phyloP scores from a whole-genome alignment of 768 basidiomycete genomes.

The Russula ochroleuca region DNA sequence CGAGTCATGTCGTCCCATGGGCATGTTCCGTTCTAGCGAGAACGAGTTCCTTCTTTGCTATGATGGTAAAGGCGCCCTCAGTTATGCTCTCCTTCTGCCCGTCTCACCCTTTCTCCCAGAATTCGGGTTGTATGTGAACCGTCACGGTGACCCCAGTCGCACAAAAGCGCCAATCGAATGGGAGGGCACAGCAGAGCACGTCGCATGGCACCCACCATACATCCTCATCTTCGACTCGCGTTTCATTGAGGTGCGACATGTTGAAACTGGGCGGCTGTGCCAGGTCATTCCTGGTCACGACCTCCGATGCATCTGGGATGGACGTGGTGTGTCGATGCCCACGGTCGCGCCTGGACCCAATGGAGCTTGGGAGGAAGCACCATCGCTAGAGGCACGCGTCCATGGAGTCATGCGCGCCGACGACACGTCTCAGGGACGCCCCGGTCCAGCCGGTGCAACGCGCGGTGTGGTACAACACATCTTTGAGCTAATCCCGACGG shows the following conservation, averaged over 20 bases:
- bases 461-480: slow-evolving; percentile 62
- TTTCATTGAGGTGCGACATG: slow-evolving; percentile 87
- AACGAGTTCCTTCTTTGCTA: slow-evolving; percentile 89
- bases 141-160: slow-evolving; percentile 84
- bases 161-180: slow-evolving; percentile 75
- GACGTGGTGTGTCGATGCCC: slow-evolving; percentile 45
- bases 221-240: slow-evolving; percentile 82
- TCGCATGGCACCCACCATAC: slow-evolving; percentile 86
- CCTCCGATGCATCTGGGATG: slow-evolving; percentile 88
- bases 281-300: slow-evolving; percentile 82
- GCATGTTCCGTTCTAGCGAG: slow-evolving; percentile 85
- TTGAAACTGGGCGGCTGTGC: slow-evolving; percentile 70
- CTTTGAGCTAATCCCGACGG: slow-evolving; percentile 74
- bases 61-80: slow-evolving; percentile 52
- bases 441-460: slow-evolving; percentile 35
- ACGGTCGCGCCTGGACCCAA: slow-evolving; percentile 41
- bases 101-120: slow-evolving; percentile 42
- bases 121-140: slow-evolving; percentile 89
- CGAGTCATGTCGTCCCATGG: slow-evolving; percentile 76
- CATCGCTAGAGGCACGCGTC: slow-evolving; percentile 74
- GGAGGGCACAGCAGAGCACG: slow-evolving; percentile 88
- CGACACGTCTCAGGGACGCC: slow-evolving; percentile 33
- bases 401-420: slow-evolving; percentile 79
- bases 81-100: background rate
- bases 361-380: slow-evolving; percentile 44